Evolutionary conservation across 2,329 filamentous ascomycete species (phyloP).

Genomic region (Coniochaeta hoffmannii): DNA sequence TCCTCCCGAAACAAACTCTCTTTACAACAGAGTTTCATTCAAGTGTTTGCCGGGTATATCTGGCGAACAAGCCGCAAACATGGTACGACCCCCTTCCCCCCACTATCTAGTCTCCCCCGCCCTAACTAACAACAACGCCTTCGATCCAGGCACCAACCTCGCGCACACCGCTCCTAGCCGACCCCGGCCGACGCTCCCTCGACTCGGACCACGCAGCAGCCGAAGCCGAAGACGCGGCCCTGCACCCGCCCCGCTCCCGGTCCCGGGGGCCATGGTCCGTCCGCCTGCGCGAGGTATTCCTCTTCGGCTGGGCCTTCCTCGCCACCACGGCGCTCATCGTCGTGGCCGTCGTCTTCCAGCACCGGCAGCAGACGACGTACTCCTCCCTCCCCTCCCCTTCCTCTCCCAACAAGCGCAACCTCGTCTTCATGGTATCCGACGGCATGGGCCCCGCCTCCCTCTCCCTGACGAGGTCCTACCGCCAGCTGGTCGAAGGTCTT

Average conservation of each 20-base stretch:
- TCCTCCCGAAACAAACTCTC: neutral
- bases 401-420: constrained; percentile 68
- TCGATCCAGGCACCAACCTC: neutral
- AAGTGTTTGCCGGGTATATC: neutral
- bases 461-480: constrained; percentile 77
- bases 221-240: constrained; percentile 24
- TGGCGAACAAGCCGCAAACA: neutral
- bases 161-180: constrained; percentile 34
- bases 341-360: constrained; percentile 70
- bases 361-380: constrained; percentile 48
- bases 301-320: constrained; percentile 77
- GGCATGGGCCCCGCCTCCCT: constrained; percentile 95
- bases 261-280: constrained; percentile 10
- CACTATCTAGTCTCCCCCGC: neutral
- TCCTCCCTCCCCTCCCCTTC: constrained; percentile 21
- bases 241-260: constrained; percentile 10
- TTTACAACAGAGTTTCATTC: neutral
- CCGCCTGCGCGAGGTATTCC: constrained; percentile 60
- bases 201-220: constrained; percentile 21
- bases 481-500: constrained; percentile 69
- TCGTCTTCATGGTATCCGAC: constrained; percentile 98
- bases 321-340: constrained; percentile 74
- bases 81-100: neutral
- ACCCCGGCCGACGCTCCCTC: constrained; percentile 21
- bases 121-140: neutral